Evolutionary conservation across 2,329 filamentous ascomycete genomes (phyloP).

Genomic region (Hypoxylon sp.): DNA sequence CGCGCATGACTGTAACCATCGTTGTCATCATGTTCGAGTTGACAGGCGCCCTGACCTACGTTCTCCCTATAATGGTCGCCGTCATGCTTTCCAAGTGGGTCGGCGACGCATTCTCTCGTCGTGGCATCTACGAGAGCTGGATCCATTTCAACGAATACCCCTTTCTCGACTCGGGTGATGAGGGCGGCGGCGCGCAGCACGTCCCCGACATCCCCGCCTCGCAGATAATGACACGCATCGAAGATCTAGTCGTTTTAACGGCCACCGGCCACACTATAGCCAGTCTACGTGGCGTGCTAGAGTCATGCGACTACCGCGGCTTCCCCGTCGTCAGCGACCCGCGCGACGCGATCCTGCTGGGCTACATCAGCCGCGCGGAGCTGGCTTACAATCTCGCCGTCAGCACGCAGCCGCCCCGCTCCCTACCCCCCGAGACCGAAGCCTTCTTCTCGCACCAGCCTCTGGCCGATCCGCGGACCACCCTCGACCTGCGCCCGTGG

Average conservation of each 20-base stretch:
- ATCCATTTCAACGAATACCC: constrained; percentile 97
- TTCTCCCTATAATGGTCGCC: constrained; percentile 98
- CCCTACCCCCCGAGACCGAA: constrained; percentile 77
- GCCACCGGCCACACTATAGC: constrained; percentile 89
- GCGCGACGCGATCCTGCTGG: constrained; percentile 82
- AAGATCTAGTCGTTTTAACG: constrained; percentile 89
- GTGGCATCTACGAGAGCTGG: constrained; percentile 98
- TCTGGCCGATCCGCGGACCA: constrained; percentile 79
- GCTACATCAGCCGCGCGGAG: constrained; percentile 94
- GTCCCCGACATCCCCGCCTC: constrained; percentile 87
- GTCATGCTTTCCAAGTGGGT: constrained; percentile 99
- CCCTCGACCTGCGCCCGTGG: constrained; percentile 92
- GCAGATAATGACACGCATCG: constrained; percentile 91
- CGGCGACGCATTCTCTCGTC: constrained; percentile 91
- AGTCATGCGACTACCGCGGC: constrained; percentile 82
- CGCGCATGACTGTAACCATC: constrained; percentile 96
- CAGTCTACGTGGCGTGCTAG: constrained; percentile 77
- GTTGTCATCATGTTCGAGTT: constrained; percentile 99
- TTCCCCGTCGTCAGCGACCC: constrained; percentile 90
- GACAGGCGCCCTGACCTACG: constrained; percentile 94
- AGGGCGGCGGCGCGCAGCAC: constrained; percentile 59
- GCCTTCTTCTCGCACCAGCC: constrained; percentile 88
- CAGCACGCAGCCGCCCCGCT: constrained; percentile 67
- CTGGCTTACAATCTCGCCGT: constrained; percentile 82
- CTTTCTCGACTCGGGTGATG: constrained; percentile 92